Conservation (phyloP, 192 early-diverging fungal genomes). For the Kappamyces sp. region DNA sequence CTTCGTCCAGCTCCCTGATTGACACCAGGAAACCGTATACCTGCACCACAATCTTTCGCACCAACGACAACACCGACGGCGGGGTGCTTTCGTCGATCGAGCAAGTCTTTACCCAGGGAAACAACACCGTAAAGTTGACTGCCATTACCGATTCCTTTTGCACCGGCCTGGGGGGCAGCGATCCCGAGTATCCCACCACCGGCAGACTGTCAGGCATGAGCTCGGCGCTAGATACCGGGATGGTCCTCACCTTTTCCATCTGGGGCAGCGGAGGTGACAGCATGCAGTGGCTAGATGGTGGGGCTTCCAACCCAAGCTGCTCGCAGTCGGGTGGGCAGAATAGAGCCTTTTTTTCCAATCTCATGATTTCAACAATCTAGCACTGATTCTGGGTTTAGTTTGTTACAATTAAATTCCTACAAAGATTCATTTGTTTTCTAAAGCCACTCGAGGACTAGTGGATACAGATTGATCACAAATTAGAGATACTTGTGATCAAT, state of each 20-base stretch:
- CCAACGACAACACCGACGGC: constrained; percentile 24
- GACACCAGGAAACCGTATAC: constrained; percentile 31
- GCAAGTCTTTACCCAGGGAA: constrained; percentile 21
- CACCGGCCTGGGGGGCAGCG: neutral
- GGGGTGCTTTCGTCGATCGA: constrained; percentile 16
- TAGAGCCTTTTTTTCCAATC: too few relatives aligned
- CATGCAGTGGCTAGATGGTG: constrained; percentile 33
- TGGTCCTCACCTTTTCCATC: constrained; percentile 28
- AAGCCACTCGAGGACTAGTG: neutral
- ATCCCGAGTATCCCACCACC: constrained; percentile 19
- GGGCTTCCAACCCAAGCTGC: constrained; percentile 13
- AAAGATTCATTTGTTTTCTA: neutral
- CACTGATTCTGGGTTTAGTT: too few relatives aligned
- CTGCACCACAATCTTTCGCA: constrained; percentile 24
- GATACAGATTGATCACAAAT: neutral
- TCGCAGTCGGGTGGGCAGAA: too few relatives aligned
- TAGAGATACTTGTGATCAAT: neutral
- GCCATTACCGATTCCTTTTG: constrained; percentile 17
- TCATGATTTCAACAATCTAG: too few relatives aligned
- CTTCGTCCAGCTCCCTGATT: constrained; percentile 17
- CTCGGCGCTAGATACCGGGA: constrained; percentile 26
- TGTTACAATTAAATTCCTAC: neutral
- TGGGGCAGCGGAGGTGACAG: constrained; percentile 28
- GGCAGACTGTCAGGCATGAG: constrained; percentile 19
- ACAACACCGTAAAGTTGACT: neutral